Evolutionary conservation across 805 yeast species (phyloP), one percentile per base, ranked within the genome.

Genomic region (Lipomyces yamanashiensis): DNA sequence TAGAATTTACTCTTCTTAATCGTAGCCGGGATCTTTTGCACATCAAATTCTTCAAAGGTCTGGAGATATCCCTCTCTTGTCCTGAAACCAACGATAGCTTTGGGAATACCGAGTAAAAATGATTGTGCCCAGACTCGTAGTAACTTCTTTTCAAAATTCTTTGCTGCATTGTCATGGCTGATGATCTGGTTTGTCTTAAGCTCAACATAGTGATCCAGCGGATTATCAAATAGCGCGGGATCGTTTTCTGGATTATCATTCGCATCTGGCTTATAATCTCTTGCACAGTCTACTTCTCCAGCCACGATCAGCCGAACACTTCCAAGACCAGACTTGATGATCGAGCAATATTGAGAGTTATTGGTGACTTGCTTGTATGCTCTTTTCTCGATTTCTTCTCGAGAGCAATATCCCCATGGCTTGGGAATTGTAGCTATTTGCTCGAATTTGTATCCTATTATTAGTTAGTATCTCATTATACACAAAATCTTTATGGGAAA

Each of bases 41-140:
- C 88, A 57, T 83, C 79, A 74, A 78, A 92, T 63, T 88, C 86
- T 75, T 95, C 98, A 1, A 90, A 85, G 2, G 87, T 76, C 66
- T 82, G 79, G 60, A 93, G 77, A n/a, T 43, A 82, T 74, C 88
- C 80, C 40, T 84, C 76, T 17, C 88, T 88, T 73, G 91, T 96
- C 69, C 97, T 82, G 75, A 89, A 95, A 0, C 98, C 99, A 73
- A 90, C 90, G 3, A 89, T 82, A 4, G 93, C 81, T 63, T 84
- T 83, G n/a, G 88, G 86, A 21, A 95, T 83, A 3, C 99, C 99
- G 51, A 90, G 80, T 23, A 95, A 78, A 74, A 92, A 95, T 67
- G 96, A 88, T 77, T 92, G 98, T 1, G 96, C 90, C 99, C 99
- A 95, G 0, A 96, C 82, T 65, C 80, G 83, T 73, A 88, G 84